Base-by-base conservation (phyloP, 306 rosid species). In the Macrotyloma uniflorum region DNA sequence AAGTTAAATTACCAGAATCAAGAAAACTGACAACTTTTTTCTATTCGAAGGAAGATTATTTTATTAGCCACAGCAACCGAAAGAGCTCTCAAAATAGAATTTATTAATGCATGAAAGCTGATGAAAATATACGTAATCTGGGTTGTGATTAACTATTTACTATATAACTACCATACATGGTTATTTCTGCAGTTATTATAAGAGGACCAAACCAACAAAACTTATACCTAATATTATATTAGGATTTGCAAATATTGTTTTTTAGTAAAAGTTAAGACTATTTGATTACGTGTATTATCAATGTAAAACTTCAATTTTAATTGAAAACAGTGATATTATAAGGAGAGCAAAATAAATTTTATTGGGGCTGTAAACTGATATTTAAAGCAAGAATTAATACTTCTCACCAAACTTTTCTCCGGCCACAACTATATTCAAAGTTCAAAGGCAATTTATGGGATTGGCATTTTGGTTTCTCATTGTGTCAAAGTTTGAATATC, bases 21-120 rank as follows among this genome's bases (percentile, higher is more conserved):
- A 78, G 55, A 66, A 83, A 83, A 58, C 83, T 51, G 22, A 33
- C 83, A 19, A 15, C 35, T 26, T 70, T 62, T 71, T 40, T 72
- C 40, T 61, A 16, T 50, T 40, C 8, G 46, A 62, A 43, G 53
- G 1, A 54, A 71, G 26, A 22, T 19, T 14, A 51, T 47, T 35
- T 57, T 67, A 67, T 47, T 58, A 7, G 47, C 16, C 47, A 19
- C 16, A 2, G 45, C 43, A 32, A 74, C 55, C 35, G 20, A 80
- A 67, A 66, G 64, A 5, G 51, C 64, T 58, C 54, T 22, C 11
- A 22, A 79, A 71, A 24, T 72, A 51, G n/a, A 26, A 20, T 40
- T 36, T 51, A 11, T 24, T 36, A 62, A 71, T 49, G 8, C 72
- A 50, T 42, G 42, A 23, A n/a, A 7, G 35, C 8, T n/a, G 23